Conservation (phyloP, 164 flowering plant genomes). For the Cinnamomum micranthum region DNA sequence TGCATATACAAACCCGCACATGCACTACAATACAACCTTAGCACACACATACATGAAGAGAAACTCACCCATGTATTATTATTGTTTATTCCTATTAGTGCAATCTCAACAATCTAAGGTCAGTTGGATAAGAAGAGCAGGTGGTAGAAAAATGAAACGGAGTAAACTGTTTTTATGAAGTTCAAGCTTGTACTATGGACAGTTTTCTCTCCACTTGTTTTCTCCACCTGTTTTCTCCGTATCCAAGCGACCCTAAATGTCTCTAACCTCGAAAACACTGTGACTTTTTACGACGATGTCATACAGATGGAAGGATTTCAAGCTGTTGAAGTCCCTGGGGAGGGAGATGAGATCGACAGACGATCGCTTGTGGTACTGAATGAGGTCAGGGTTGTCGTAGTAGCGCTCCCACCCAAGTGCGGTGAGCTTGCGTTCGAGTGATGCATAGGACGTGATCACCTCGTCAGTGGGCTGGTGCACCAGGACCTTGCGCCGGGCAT, state of each 20-base stretch:
- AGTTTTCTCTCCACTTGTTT: too few relatives aligned
- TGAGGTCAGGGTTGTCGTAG: constrained; percentile 45
- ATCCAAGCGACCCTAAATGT: constrained; percentile 18
- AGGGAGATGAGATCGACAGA: constrained; percentile 68
- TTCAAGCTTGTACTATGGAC: too few relatives aligned
- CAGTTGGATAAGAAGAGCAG: too few relatives aligned
- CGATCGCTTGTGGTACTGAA: constrained; percentile 57
- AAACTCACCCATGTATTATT: too few relatives aligned
- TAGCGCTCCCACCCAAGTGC: constrained; percentile 71
- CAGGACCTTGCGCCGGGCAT: constrained; percentile 30
- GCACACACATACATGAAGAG: too few relatives aligned
- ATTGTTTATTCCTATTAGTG: too few relatives aligned
- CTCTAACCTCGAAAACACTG: constrained; percentile 54
- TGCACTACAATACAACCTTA: too few relatives aligned
- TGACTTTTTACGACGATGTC: constrained; percentile 68
- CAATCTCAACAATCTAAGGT: too few relatives aligned
- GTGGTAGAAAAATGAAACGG: too few relatives aligned
- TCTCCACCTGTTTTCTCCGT: too few relatives aligned
- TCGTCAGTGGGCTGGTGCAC: constrained; percentile 44
- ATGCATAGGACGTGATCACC: constrained; percentile 44
- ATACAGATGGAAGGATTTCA: constrained; percentile 58
- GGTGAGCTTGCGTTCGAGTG: constrained; percentile 37
- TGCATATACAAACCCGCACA: too few relatives aligned
- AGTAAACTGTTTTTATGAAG: too few relatives aligned
- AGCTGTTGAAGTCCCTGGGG: constrained; percentile 55